A percentile compares a stretch with the other conserved stretches of the same genome.
These are phyloP conservation scores for Infundibulicybe gibba DNA, from an alignment of 768 basidiomycete species.

Conservation along the genomic window DNA sequence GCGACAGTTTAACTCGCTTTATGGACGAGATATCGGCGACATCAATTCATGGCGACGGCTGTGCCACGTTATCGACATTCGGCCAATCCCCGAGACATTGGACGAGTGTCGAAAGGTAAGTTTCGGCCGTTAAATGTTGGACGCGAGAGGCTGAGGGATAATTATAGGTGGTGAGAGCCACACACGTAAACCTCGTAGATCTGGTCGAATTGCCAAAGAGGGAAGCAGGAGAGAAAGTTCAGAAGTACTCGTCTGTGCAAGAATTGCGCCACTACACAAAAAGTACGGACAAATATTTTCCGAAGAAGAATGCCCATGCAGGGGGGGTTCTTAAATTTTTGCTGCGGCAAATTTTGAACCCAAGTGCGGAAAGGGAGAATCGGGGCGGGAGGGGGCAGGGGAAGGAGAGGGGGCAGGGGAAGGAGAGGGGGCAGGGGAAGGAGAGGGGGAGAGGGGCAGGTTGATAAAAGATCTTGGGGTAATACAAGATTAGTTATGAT, in stretches of 20 bases:
- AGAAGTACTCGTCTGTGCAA: constrained; percentile 4
- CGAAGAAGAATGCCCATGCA: constrained; percentile 2
- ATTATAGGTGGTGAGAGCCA: background rate
- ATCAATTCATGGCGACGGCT: background rate
- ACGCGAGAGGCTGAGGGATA: too few species aligned
- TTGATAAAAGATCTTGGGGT: too few species aligned
- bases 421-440: too few species aligned
- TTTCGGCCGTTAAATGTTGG: too few species aligned
- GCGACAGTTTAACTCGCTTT: background rate
- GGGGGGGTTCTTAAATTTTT: constrained; percentile 11
- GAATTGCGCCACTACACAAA: constrained; percentile 9
- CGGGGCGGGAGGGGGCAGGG: background rate
- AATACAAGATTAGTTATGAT: too few species aligned
- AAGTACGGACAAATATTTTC: constrained; percentile 5
- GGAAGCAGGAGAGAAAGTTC: background rate
- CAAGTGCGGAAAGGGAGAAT: background rate
- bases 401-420: too few species aligned
- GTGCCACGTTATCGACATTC: background rate
- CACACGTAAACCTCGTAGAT: constrained; percentile 11
- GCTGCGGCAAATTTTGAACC: constrained; percentile 7
- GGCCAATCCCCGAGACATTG: constrained; percentile 1
- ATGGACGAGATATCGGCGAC: background rate
- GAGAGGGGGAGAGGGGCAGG: too few species aligned
- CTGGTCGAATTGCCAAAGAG: constrained; percentile 6
- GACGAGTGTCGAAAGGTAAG: constrained; percentile 5